These are phyloP conservation scores for Neurospora sp. DNA, from an alignment of 2,329 filamentous ascomycete genomes.

Conservation along the genomic window DNA sequence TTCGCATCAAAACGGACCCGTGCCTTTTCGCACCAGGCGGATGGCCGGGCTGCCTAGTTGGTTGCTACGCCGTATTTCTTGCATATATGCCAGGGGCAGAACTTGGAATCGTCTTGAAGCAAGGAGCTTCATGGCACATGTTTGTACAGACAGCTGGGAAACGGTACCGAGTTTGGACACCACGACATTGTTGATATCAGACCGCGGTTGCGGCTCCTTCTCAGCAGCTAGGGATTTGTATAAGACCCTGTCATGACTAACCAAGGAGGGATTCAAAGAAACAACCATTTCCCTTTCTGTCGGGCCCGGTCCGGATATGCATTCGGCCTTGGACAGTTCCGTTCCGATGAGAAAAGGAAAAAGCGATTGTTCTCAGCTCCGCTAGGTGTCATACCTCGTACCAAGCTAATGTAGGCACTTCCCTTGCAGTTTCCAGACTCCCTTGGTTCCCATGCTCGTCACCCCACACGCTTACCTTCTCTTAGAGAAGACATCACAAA, in stretches of 20 bases:
- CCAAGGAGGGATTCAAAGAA: background rate
- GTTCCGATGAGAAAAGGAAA: background rate
- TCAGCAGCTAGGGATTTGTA: background rate
- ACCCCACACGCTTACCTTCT: background rate
- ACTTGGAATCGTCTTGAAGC: background rate
- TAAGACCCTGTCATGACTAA: background rate
- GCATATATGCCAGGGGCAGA: background rate
- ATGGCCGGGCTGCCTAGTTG: background rate
- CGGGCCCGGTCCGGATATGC: background rate
- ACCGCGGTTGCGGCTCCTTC: background rate
- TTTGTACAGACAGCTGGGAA: background rate
- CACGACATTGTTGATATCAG: background rate
- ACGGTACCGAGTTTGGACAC: background rate
- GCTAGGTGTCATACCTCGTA: background rate
- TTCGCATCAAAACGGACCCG: conserved; percentile 4
- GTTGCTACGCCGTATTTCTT: background rate
- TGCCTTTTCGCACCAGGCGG: background rate
- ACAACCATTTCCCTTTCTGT: background rate
- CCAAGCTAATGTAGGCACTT: background rate
- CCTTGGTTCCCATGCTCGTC: background rate
- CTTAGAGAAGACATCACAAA: background rate
- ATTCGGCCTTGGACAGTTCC: background rate
- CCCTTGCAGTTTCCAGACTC: background rate
- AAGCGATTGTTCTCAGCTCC: background rate
- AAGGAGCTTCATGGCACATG: background rate